A percentile compares a stretch with the other conserved stretches of the same genome.
Evolutionary conservation across 352 stramenopile species (phyloP).

Genomic region (Pythium vanterpoolii): DNA sequence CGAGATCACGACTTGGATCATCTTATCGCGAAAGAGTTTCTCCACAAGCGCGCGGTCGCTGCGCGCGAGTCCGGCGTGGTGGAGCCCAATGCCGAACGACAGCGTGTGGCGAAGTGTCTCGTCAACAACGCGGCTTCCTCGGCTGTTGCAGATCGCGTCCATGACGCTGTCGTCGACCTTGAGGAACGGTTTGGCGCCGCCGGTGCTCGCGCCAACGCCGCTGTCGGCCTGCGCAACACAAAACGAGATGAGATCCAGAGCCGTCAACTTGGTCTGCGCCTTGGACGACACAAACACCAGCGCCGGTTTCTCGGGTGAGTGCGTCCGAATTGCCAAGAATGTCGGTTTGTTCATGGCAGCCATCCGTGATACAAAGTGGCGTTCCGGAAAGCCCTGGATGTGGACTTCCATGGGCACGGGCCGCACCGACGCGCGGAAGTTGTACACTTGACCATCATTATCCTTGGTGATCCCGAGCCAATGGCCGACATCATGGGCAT

Average conservation of each 20-base stretch:
- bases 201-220: constrained; percentile 53
- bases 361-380: constrained; percentile 98
- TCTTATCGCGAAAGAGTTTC: constrained; percentile 92
- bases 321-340: constrained; percentile 96
- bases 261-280: constrained; percentile 96
- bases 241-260: constrained; percentile 97
- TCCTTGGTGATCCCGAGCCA: constrained; percentile 95
- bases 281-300: constrained; percentile 99
- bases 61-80: constrained; percentile 91
- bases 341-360: constrained; percentile 99
- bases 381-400: constrained; percentile 95
- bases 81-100: constrained; percentile 97
- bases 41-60: constrained; percentile 96
- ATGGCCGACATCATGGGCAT: constrained; percentile 93
- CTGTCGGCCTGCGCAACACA: constrained; percentile 56
- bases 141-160: constrained; percentile 67
- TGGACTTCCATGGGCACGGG: constrained; percentile 96
- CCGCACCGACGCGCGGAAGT: constrained; percentile 94
- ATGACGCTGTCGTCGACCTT: constrained; percentile 89
- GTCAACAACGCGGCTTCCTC: constrained; percentile 83
- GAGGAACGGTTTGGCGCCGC: constrained; percentile 93
- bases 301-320: constrained; percentile 91
- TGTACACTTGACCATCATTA: constrained; percentile 85
- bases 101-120: constrained; percentile 94
- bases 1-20: constrained; percentile 95